Evolutionary conservation across 2,329 filamentous ascomycete genomes (phyloP).

Genomic region (Penicillium crustosum): DNA sequence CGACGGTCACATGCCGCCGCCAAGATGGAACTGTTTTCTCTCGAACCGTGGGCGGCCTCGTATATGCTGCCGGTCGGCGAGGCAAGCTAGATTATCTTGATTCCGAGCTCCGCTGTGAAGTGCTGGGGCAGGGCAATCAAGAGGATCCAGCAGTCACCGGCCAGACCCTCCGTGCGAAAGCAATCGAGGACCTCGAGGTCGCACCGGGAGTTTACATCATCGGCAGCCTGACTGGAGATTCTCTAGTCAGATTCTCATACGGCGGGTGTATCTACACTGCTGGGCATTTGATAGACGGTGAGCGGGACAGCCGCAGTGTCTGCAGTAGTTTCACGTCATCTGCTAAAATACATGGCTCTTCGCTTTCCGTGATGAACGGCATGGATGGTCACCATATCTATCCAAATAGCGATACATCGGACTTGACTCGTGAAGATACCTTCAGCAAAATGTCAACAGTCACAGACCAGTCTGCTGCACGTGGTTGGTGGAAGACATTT

Average conservation of each 20-base stretch:
- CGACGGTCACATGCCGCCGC: slow-evolving; percentile 46
- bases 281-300: slow-evolving; percentile 48
- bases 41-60: slow-evolving; percentile 50
- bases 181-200: slow-evolving; percentile 54
- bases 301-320: slow-evolving; percentile 17
- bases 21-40: slow-evolving; percentile 46
- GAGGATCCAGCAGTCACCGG: slow-evolving; percentile 47
- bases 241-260: slow-evolving; percentile 59
- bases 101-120: slow-evolving; percentile 47
- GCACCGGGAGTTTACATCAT: slow-evolving; percentile 55
- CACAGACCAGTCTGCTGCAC: slow-evolving; percentile 8
- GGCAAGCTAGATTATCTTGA: slow-evolving; percentile 56
- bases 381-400: slow-evolving; percentile 38
- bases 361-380: slow-evolving; percentile 39
- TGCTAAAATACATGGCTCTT: slow-evolving; percentile 21
- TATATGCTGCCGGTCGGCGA: slow-evolving; percentile 58
- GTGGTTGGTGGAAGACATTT: slow-evolving; percentile 25
- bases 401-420: slow-evolving; percentile 2
- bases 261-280: slow-evolving; percentile 60
- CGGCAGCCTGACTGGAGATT: slow-evolving; percentile 61
- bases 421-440: slow-evolving; percentile 20
- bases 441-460: slow-evolving; percentile 18
- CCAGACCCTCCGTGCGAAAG: slow-evolving; percentile 55
- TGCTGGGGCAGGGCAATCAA: slow-evolving; percentile 36
- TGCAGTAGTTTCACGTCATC: slow-evolving; percentile 23